Evolutionary conservation across 2,329 filamentous ascomycete species (phyloP).

Genomic region (Apiospora sp.): DNA sequence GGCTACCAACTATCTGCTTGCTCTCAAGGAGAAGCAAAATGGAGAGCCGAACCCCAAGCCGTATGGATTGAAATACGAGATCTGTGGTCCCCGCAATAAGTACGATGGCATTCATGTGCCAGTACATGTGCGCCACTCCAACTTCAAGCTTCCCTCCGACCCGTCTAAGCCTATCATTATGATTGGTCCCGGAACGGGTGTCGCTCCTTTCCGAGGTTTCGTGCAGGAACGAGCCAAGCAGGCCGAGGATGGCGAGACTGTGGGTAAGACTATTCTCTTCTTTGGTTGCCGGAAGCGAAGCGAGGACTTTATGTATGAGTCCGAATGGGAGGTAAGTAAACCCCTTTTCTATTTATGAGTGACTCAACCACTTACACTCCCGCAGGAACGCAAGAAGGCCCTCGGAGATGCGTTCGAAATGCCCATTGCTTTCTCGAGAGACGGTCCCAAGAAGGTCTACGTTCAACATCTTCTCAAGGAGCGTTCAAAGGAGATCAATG

Average conservation of each 20-base stretch:
- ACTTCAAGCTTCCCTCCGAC: slow-evolving; percentile 98
- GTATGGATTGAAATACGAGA: slow-evolving; percentile 85
- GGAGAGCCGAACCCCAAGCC: slow-evolving; percentile 82
- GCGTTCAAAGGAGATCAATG: slow-evolving; percentile 82
- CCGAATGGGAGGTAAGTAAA: slow-evolving; percentile 86
- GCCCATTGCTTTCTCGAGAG: slow-evolving; percentile 94
- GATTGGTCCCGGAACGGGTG: slow-evolving; percentile 94
- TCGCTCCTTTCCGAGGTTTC: slow-evolving; percentile 95
- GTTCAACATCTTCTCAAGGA: slow-evolving; percentile 94
- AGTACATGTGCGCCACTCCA: slow-evolving; percentile 95
- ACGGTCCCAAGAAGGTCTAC: slow-evolving; percentile 88
- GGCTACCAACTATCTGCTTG: slow-evolving; percentile 94
- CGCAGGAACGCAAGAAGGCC: slow-evolving; percentile 79
- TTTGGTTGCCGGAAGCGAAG: slow-evolving; percentile 87
- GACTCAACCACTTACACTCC: slow-evolving; percentile 31
- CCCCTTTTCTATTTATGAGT: not conserved
- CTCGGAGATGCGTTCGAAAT: slow-evolving; percentile 91
- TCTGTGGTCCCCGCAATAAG: slow-evolving; percentile 91
- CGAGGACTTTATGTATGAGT: slow-evolving; percentile 93
- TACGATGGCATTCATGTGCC: slow-evolving; percentile 96
- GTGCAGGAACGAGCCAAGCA: slow-evolving; percentile 91
- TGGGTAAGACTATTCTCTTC: slow-evolving; percentile 90
- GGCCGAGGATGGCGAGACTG: slow-evolving; percentile 78
- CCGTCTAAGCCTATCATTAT: slow-evolving; percentile 94
- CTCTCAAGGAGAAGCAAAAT: slow-evolving; percentile 96